These are phyloP conservation scores for Phytophthora nicotianae DNA, from an alignment of 352 stramenopile species.

Conservation along the genomic window DNA sequence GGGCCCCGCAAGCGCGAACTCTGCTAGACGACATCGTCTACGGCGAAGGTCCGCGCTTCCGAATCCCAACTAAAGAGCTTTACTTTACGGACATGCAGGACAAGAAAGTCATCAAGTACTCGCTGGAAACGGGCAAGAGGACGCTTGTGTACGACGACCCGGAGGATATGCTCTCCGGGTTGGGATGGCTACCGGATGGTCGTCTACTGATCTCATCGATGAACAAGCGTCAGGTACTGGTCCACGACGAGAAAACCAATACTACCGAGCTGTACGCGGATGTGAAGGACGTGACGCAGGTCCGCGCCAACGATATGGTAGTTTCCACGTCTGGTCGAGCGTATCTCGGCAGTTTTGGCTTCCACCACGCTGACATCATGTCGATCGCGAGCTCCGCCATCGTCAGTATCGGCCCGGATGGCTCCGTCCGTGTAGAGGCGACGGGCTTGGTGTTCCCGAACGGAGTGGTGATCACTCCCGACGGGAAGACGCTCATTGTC, in stretches of 20 bases:
- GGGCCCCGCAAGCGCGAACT: slow-evolving; percentile 25
- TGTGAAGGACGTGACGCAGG: slow-evolving; percentile 50
- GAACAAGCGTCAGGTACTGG: slow-evolving; percentile 52
- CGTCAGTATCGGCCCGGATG: slow-evolving; percentile 58
- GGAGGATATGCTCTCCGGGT: slow-evolving; percentile 56
- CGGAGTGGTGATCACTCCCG: slow-evolving; percentile 67
- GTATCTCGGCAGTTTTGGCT: slow-evolving; percentile 76
- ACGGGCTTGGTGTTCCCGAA: slow-evolving; percentile 76
- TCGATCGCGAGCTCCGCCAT: slow-evolving; percentile 56
- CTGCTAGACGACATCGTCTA: slow-evolving; percentile 44
- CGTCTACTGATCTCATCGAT: slow-evolving; percentile 65
- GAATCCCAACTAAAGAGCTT: slow-evolving; percentile 47
- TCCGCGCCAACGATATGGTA: slow-evolving; percentile 70
- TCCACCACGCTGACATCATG: slow-evolving; percentile 42
- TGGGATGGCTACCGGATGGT: slow-evolving; percentile 69
- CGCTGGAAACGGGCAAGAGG: slow-evolving; percentile 40
- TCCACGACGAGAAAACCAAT: slow-evolving; percentile 41
- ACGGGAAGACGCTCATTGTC: slow-evolving; percentile 75
- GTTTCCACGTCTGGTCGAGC: slow-evolving; percentile 44
- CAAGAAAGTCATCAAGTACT: slow-evolving; percentile 63
- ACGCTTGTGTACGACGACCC: slow-evolving; percentile 50
- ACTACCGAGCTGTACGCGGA: slow-evolving; percentile 53
- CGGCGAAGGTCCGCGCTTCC: slow-evolving; percentile 68
- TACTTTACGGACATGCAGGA: slow-evolving; percentile 76
- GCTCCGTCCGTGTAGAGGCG: slow-evolving; percentile 51